Conservation (phyloP, 768 basidiomycete species). For the Amylocystis lapponica region DNA sequence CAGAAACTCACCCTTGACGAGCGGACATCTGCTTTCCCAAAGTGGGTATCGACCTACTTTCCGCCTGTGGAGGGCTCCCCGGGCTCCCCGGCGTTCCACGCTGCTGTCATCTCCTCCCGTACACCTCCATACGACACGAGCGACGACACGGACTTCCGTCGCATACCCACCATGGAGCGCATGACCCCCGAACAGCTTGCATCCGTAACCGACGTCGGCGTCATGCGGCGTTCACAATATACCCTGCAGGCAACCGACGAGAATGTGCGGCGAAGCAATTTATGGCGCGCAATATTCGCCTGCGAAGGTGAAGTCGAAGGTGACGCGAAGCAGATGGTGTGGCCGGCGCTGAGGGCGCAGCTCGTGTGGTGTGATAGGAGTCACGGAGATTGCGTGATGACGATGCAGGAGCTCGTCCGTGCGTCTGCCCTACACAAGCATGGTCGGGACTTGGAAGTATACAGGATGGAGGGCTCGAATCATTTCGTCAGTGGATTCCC, state of each 20-base stretch:
- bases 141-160: neutral
- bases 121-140: neutral
- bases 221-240: constrained; percentile 1
- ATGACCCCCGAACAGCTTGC: neutral
- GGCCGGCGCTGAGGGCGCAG: neutral
- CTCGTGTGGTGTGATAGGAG: neutral
- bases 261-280: neutral
- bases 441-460: neutral
- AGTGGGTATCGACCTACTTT: neutral
- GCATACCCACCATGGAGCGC: neutral
- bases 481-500: neutral
- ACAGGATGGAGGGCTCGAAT: neutral
- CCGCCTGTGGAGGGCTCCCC: neutral
- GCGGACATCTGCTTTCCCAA: neutral
- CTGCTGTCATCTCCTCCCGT: neutral
- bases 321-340: neutral
- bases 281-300: neutral
- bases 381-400: neutral
- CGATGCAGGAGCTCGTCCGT: too few relatives aligned
- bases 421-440: too few relatives aligned
- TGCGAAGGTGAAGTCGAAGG: constrained; percentile 1
- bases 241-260: neutral
- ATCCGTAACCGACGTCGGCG: neutral
- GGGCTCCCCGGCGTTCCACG: neutral
- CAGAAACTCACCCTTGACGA: neutral